A percentile compares a stretch with the other conserved stretches of the same genome.
Conservation (phyloP, 495 filamentous ascomycete species). For the Physcia stellaris region DNA sequence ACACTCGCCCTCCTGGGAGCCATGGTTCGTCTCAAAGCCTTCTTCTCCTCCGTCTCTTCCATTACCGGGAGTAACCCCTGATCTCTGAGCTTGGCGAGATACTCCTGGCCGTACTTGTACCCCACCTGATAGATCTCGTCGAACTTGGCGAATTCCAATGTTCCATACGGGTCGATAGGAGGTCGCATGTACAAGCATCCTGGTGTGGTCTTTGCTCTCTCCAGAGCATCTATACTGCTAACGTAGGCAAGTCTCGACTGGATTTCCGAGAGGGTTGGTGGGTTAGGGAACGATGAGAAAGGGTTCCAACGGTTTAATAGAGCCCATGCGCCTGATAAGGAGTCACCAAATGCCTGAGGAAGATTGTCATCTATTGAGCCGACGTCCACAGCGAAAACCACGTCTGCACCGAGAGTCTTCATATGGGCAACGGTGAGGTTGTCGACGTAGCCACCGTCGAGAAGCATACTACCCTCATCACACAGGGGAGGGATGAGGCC, state of each 20-base stretch:
- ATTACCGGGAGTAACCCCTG: slow-evolving; percentile 52
- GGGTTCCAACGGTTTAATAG: slow-evolving; percentile 94
- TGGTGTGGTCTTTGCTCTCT: slow-evolving; percentile 74
- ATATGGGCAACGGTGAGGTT: slow-evolving; percentile 95
- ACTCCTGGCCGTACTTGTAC: slow-evolving; percentile 71
- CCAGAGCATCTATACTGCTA: slow-evolving; percentile 79
- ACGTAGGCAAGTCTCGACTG: slow-evolving; percentile 93
- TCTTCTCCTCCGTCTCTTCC: slow-evolving; percentile 60
- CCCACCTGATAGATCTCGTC: slow-evolving; percentile 90
- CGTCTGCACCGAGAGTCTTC: slow-evolving; percentile 82
- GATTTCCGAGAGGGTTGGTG: slow-evolving; percentile 89
- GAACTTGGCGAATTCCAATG: slow-evolving; percentile 91
- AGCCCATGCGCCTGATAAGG: slow-evolving; percentile 89
- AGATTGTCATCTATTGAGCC: slow-evolving; percentile 81
- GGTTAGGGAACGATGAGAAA: slow-evolving; percentile 72
- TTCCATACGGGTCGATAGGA: slow-evolving; percentile 85
- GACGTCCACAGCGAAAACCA: slow-evolving; percentile 93
- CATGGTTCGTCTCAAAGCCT: slow-evolving; percentile 80
- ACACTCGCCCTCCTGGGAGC: slow-evolving; percentile 89
- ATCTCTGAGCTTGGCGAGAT: slow-evolving; percentile 56
- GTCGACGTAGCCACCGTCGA: slow-evolving; percentile 94
- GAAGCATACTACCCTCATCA: slow-evolving; percentile 89
- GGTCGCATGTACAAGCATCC: slow-evolving; percentile 94
- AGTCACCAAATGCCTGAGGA: slow-evolving; percentile 84
- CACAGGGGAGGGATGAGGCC: slow-evolving; percentile 87